Conservation (phyloP, 1,139 yeast species). For the Debaryomyces psychrophilus region DNA sequence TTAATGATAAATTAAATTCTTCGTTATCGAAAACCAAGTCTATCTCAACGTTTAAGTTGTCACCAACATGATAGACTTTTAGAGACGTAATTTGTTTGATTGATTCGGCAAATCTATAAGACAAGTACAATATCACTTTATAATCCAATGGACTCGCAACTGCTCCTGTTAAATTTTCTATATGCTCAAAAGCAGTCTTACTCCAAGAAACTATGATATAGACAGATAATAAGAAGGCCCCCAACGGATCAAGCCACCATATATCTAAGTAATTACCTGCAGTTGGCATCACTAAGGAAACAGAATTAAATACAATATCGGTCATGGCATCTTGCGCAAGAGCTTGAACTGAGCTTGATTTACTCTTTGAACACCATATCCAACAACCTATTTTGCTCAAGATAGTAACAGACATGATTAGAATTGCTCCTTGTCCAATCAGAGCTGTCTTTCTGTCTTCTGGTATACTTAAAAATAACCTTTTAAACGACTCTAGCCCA, state of each 20-base stretch:
- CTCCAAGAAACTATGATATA: slow-evolving; percentile 71
- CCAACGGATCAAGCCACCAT: slow-evolving; percentile 76
- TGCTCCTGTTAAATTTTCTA: slow-evolving; percentile 74
- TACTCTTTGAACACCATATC: slow-evolving; percentile 64
- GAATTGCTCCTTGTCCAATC: slow-evolving; percentile 56
- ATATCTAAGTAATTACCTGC: slow-evolving; percentile 52
- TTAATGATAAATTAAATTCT: slow-evolving; percentile 48
- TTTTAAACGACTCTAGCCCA: slow-evolving; percentile 60
- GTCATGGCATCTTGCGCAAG: slow-evolving; percentile 82
- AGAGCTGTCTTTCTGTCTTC: slow-evolving; percentile 42
- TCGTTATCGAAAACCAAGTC: slow-evolving; percentile 64
- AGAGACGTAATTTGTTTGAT: slow-evolving; percentile 67
- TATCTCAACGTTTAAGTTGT: slow-evolving; percentile 73
- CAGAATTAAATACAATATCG: slow-evolving; percentile 70
- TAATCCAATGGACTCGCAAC: slow-evolving; percentile 66
- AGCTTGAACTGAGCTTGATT: slow-evolving; percentile 74
- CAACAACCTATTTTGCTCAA: slow-evolving; percentile 62
- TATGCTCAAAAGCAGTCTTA: slow-evolving; percentile 66
- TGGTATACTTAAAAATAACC: slow-evolving; percentile 33
- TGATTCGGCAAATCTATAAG: slow-evolving; percentile 69
- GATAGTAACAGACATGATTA: slow-evolving; percentile 67
- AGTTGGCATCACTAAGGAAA: slow-evolving; percentile 72
- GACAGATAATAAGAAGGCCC: slow-evolving; percentile 64
- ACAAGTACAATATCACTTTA: slow-evolving; percentile 67
- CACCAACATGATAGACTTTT: slow-evolving; percentile 80